These are phyloP conservation scores for Neofusicoccum umdonicola DNA, from an alignment of 2,329 filamentous ascomycete genomes.

Conservation along the genomic window DNA sequence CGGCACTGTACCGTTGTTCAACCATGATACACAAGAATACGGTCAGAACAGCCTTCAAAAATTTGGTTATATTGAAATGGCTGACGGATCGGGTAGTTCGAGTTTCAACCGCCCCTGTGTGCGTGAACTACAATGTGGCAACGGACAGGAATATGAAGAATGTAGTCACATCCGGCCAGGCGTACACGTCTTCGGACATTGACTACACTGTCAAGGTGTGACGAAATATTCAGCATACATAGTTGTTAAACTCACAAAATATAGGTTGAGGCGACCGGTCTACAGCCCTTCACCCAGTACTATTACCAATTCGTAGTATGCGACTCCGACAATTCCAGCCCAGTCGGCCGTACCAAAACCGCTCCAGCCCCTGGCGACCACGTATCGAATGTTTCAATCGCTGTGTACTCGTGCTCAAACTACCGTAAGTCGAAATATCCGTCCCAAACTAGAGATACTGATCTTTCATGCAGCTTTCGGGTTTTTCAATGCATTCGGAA, in stretches of 20 bases:
- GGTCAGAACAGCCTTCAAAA: background rate
- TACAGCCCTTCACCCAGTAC: constrained; percentile 63
- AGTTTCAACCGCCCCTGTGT: constrained; percentile 60
- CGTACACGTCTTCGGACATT: constrained; percentile 68
- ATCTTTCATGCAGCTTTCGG: constrained; percentile 36
- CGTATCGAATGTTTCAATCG: constrained; percentile 59
- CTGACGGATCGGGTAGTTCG: constrained; percentile 29
- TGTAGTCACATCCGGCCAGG: constrained; percentile 56
- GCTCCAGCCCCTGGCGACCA: constrained; percentile 56
- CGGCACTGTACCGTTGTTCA: constrained; percentile 48
- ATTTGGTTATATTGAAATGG: too few relatives aligned
- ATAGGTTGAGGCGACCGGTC: constrained; percentile 60
- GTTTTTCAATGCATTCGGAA: constrained; percentile 51
- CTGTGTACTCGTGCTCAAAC: constrained; percentile 71
- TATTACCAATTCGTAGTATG: constrained; percentile 69
- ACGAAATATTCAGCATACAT: too few relatives aligned
- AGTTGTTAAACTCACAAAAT: constrained; percentile 12
- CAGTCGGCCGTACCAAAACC: constrained; percentile 67
- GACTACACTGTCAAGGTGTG: constrained; percentile 68
- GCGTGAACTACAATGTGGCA: constrained; percentile 62
- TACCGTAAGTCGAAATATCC: constrained; percentile 48
- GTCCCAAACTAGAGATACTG: background rate
- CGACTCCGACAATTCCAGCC: constrained; percentile 57
- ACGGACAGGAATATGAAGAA: constrained; percentile 45
- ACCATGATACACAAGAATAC: constrained; percentile 46